Evolutionary conservation across 331 rosid genomes (phyloP).

Genomic region (Saraca asoca): DNA sequence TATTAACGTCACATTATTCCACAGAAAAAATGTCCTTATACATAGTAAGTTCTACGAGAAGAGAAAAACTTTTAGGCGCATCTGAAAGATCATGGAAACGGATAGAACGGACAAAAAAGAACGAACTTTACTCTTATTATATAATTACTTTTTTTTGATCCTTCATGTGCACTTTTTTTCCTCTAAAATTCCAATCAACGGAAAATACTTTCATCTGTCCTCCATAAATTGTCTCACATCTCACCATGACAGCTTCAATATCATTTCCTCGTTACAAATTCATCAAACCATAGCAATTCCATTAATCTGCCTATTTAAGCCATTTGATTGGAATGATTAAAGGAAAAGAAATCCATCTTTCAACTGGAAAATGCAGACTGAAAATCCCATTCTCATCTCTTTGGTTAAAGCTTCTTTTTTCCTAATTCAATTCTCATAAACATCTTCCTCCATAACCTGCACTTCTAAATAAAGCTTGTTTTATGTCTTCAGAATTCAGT

Average conservation of each 20-base stretch:
- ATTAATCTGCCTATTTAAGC: neutral
- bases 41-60: slow-evolving; percentile 30
- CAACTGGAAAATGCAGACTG: slow-evolving; percentile 23
- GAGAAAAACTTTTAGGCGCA: slow-evolving; percentile 24
- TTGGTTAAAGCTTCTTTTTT: slow-evolving; percentile 4
- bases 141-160: slow-evolving; percentile 29
- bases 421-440: slow-evolving; percentile 42
- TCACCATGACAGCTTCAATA: neutral
- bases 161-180: slow-evolving; percentile 27
- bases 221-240: slow-evolving; percentile 22
- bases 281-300: slow-evolving; percentile 24
- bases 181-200: neutral
- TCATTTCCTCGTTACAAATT: slow-evolving; percentile 11
- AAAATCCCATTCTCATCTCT: slow-evolving; percentile 22
- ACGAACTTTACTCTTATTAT: slow-evolving; percentile 44
- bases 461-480: slow-evolving; percentile 73
- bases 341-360: slow-evolving; percentile 6
- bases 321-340: slow-evolving; percentile 20
- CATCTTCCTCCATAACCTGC: slow-evolving; percentile 98
- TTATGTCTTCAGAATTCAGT: slow-evolving; percentile 64
- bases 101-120: slow-evolving; percentile 21
- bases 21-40: slow-evolving; percentile 29
- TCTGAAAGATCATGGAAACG: neutral
- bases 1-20: slow-evolving; percentile 12
- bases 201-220: slow-evolving; percentile 22